phyloP scores from a whole-genome alignment of 805 yeast genomes.

The Hanseniaspora singularis region DNA sequence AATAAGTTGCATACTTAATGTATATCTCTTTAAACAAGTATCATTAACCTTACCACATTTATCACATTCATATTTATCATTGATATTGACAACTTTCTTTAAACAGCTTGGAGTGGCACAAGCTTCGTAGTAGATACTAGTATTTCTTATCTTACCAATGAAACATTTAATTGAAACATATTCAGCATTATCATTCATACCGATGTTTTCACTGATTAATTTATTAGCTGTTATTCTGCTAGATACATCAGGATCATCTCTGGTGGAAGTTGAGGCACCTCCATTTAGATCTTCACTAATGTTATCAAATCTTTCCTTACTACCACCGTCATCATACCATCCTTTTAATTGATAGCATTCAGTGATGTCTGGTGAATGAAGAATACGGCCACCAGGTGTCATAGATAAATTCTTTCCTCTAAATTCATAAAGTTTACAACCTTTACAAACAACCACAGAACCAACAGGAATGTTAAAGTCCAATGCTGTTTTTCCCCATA shows the following conservation, averaged over 20 bases:
- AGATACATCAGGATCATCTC: slow-evolving; percentile 32
- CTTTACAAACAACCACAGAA: slow-evolving; percentile 82
- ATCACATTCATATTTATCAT: slow-evolving; percentile 77
- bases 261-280: slow-evolving; percentile 24
- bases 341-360: slow-evolving; percentile 85
- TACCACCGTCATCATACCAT: slow-evolving; percentile 83
- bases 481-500: slow-evolving; percentile 83
- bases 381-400: slow-evolving; percentile 62
- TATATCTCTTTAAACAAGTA: slow-evolving; percentile 67
- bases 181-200: slow-evolving; percentile 67
- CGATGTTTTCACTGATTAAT: slow-evolving; percentile 56
- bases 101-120: slow-evolving; percentile 68
- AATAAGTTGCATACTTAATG: slow-evolving; percentile 60
- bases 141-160: slow-evolving; percentile 56
- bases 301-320: slow-evolving; percentile 46
- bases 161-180: slow-evolving; percentile 66
- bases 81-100: slow-evolving; percentile 66
- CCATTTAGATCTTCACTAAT: slow-evolving; percentile 40
- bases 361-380: slow-evolving; percentile 75
- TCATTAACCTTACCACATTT: slow-evolving; percentile 63
- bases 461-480: slow-evolving; percentile 65
- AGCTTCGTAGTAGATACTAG: slow-evolving; percentile 80
- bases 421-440: slow-evolving; percentile 78
- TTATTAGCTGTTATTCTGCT: slow-evolving; percentile 56
- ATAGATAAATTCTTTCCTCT: slow-evolving; percentile 75